Evolutionary conservation across 139 green algal genomes (phyloP).

Genomic region (Chlamydomonas incerta): DNA sequence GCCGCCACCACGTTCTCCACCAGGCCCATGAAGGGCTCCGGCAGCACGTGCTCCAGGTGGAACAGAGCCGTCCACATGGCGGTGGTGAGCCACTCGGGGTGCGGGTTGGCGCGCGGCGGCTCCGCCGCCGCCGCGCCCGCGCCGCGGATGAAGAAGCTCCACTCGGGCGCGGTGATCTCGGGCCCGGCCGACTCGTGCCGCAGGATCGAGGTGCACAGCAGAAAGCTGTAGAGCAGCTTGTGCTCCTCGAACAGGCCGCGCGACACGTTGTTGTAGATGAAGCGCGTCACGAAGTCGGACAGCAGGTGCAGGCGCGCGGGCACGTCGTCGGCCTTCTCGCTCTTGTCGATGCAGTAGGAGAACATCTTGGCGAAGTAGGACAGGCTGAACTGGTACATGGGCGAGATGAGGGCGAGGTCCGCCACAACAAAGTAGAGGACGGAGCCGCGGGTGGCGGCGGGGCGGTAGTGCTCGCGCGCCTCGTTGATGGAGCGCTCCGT

Average conservation of each 20-base stretch:
- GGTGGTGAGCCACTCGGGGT: constrained; percentile 56
- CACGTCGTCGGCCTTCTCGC: constrained; percentile 71
- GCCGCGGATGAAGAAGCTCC: constrained; percentile 85
- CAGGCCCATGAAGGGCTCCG: constrained; percentile 54
- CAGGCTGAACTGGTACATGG: constrained; percentile 90
- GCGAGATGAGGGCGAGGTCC: constrained; percentile 81
- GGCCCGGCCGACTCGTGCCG: constrained; percentile 52
- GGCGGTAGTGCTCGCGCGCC: constrained; percentile 82
- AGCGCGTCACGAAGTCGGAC: constrained; percentile 73
- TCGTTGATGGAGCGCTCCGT: constrained; percentile 86
- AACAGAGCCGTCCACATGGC: constrained; percentile 55
- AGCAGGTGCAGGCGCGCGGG: constrained; percentile 71
- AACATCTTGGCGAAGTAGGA: constrained; percentile 86
- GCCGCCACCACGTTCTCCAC: constrained; percentile 39
- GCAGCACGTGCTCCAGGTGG: background rate
- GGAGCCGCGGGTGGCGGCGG: constrained; percentile 73
- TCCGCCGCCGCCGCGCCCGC: background rate
- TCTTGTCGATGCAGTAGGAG: constrained; percentile 81
- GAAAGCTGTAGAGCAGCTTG: constrained; percentile 79
- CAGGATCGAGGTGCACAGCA: constrained; percentile 70
- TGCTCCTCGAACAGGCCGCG: constrained; percentile 88
- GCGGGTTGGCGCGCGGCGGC: constrained; percentile 34
- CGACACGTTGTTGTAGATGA: constrained; percentile 87
- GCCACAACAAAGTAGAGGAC: constrained; percentile 87
- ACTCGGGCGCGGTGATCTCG: constrained; percentile 74